phyloP scores from a whole-genome alignment of 169 alveolate species.

The Plasmodium ovale region DNA sequence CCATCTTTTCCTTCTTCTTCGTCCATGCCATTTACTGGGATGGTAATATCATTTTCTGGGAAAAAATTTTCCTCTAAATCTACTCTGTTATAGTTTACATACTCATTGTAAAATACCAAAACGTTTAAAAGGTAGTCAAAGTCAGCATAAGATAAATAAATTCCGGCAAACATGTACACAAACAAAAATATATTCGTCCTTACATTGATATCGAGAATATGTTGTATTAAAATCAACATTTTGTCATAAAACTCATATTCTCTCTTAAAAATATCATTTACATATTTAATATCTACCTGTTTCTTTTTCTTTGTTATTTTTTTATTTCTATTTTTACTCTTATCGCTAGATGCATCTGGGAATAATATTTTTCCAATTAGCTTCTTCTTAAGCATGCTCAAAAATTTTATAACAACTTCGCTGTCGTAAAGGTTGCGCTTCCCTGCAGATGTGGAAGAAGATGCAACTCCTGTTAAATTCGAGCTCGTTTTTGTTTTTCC shows the following conservation, averaged over 20 bases:
- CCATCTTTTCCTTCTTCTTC: slow-evolving; percentile 24
- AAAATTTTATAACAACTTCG: slow-evolving; percentile 27
- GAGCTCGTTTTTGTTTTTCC: background rate
- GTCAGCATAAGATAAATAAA: slow-evolving; percentile 33
- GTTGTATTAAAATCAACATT: slow-evolving; percentile 35
- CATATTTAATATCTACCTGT: slow-evolving; percentile 62
- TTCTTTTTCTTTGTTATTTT: slow-evolving; percentile 53
- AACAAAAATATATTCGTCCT: slow-evolving; percentile 50
- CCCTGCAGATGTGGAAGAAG: background rate
- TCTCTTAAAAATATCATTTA: slow-evolving; percentile 56
- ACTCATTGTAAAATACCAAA: slow-evolving; percentile 27
- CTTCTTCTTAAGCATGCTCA: slow-evolving; percentile 44
- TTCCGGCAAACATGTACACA: slow-evolving; percentile 60
- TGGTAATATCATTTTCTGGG: background rate
- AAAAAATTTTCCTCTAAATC: slow-evolving; percentile 14
- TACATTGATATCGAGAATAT: slow-evolving; percentile 63
- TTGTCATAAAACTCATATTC: slow-evolving; percentile 53
- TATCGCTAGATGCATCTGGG: slow-evolving; percentile 50
- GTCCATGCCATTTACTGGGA: background rate
- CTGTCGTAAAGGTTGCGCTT: slow-evolving; percentile 20
- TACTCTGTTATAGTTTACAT: slow-evolving; percentile 48
- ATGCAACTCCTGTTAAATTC: background rate
- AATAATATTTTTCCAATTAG: slow-evolving; percentile 26
- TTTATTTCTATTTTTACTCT: slow-evolving; percentile 62
- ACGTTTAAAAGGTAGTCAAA: slow-evolving; percentile 42